Conservation (phyloP, 495 filamentous ascomycete species). For the Cudoniella acicularis region DNA sequence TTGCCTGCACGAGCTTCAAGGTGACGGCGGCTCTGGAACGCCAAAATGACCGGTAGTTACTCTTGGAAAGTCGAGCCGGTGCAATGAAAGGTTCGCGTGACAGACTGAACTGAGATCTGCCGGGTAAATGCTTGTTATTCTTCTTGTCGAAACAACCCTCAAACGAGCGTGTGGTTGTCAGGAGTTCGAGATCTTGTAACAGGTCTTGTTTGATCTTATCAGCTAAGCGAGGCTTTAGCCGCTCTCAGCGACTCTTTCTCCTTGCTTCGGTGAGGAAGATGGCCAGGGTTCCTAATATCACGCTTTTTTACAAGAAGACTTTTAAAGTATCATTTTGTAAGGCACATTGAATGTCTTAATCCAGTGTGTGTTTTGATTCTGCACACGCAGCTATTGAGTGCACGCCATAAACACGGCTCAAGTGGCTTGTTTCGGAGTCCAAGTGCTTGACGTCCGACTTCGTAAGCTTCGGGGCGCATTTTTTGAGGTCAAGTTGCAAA, state of each 20-base stretch:
- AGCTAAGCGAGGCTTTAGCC: not conserved
- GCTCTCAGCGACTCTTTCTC: not conserved
- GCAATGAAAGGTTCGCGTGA: not conserved
- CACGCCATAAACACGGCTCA: too few relatives aligned
- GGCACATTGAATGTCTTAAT: too few relatives aligned
- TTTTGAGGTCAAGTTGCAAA: not conserved
- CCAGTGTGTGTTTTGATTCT: too few relatives aligned
- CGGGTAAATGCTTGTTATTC: not conserved
- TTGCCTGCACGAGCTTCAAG: conserved; percentile 14
- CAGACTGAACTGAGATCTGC: not conserved
- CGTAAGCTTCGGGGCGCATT: not conserved
- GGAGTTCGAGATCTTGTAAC: not conserved
- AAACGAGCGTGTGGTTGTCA: not conserved
- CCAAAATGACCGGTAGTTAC: not conserved
- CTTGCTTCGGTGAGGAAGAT: too few relatives aligned
- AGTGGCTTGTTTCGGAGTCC: too few relatives aligned
- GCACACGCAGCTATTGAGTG: not conserved
- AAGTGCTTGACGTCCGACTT: too few relatives aligned
- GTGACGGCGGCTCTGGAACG: not conserved
- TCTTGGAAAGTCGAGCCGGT: not conserved
- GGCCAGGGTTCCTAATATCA: not conserved
- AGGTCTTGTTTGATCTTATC: not conserved
- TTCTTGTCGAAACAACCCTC: not conserved
- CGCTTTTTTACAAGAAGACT: too few relatives aligned
- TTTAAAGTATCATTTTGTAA: too few relatives aligned